Evolutionary conservation across 2,329 filamentous ascomycete genomes (phyloP).

Genomic region (Penicillium decumbens): DNA sequence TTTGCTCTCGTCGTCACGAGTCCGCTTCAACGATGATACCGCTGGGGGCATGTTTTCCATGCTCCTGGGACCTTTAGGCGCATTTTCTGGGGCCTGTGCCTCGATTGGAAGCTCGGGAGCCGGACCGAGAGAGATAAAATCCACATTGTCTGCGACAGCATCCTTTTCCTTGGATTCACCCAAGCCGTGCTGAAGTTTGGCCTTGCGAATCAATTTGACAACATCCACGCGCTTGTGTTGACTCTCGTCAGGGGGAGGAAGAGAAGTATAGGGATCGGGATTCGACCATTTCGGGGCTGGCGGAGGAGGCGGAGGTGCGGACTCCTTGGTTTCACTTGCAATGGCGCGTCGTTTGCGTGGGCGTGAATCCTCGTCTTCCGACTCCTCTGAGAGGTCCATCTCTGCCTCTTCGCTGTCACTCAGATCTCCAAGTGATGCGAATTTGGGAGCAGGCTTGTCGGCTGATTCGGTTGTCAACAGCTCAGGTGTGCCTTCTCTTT

Average conservation of each 20-base stretch:
- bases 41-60: conserved; percentile 39
- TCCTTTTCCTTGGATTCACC: conserved; percentile 49
- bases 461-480: conserved; percentile 23
- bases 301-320: conserved; percentile 7
- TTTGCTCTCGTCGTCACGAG: conserved; percentile 63
- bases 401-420: conserved; percentile 46
- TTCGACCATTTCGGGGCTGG: conserved; percentile 81
- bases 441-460: conserved; percentile 32
- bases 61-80: conserved; percentile 34
- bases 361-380: conserved; percentile 29
- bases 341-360: conserved; percentile 40
- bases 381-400: conserved; percentile 43
- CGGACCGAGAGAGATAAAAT: conserved; percentile 84
- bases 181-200: conserved; percentile 58
- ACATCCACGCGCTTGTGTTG: conserved; percentile 76
- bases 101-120: conserved; percentile 46
- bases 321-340: conserved; percentile 19
- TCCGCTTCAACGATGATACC: conserved; percentile 70
- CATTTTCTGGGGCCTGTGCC: conserved; percentile 31
- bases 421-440: conserved; percentile 35
- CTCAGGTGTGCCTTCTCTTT: conserved; percentile 37
- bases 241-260: conserved; percentile 72
- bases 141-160: conserved; percentile 58
- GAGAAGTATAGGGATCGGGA: conserved; percentile 83
- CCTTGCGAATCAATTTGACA: conserved; percentile 86